A percentile compares a stretch with the other conserved stretches of the same genome.
These are phyloP conservation scores for Fraxinus dipetala DNA, from an alignment of 305 asterid genomes.

Conservation along the genomic window DNA sequence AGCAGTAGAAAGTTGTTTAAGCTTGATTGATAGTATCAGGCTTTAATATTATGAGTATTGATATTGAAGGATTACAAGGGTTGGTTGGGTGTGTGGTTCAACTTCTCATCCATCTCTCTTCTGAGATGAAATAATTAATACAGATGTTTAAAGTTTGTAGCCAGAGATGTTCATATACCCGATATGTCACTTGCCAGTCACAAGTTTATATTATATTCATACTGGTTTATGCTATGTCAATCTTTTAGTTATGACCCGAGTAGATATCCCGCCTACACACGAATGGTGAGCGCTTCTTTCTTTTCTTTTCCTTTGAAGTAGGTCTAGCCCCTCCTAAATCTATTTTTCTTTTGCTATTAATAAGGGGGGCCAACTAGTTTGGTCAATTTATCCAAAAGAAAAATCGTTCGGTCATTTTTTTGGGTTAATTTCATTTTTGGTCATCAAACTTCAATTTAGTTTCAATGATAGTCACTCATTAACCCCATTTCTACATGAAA, in stretches of 20 bases:
- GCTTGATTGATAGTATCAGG: conserved; percentile 11
- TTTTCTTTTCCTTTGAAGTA: too few relatives aligned
- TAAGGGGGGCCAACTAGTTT: background rate
- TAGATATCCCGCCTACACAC: too few relatives aligned
- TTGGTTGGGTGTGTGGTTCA: conserved; percentile 29
- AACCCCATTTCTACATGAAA: background rate
- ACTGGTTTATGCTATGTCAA: background rate
- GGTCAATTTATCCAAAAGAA: background rate
- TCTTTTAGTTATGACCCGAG: background rate
- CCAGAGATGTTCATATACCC: background rate
- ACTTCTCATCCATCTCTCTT: conserved; percentile 23
- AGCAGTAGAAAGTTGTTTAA: background rate
- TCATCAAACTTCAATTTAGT: background rate
- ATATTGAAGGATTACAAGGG: background rate
- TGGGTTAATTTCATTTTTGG: background rate
- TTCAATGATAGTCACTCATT: background rate
- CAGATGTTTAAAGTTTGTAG: background rate
- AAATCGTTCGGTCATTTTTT: background rate
- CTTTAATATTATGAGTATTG: background rate
- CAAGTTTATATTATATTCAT: too few relatives aligned
- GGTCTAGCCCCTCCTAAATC: too few relatives aligned
- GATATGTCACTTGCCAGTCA: background rate
- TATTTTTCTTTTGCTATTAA: too few relatives aligned
- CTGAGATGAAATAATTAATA: background rate
- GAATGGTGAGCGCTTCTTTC: too few relatives aligned